These are phyloP conservation scores for Tetrahymena thermophila DNA, from an alignment of 73 alveolate genomes.

Conservation along the genomic window DNA sequence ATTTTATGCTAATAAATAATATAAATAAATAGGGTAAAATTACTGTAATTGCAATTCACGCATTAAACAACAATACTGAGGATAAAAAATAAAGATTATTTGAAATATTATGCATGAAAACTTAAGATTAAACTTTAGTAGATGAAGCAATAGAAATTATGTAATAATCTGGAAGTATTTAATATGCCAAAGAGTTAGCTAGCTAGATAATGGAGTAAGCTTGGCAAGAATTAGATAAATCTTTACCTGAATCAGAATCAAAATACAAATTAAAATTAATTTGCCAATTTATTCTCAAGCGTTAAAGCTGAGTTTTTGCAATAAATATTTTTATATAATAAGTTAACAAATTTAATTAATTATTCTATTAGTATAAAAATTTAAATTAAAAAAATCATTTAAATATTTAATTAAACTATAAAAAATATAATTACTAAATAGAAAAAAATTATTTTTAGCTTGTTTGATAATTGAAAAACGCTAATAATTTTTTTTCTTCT, in stretches of 20 bases:
- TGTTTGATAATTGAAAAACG: too few species aligned
- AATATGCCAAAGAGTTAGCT: slow-evolving; percentile 61
- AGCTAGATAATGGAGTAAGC: slow-evolving; percentile 41
- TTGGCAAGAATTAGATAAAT: slow-evolving; percentile 27
- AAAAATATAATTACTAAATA: too few species aligned
- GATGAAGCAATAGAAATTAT: slow-evolving; percentile 81
- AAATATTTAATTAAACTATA: too few species aligned
- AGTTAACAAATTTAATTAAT: too few species aligned
- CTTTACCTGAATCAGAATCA: slow-evolving; percentile 36
- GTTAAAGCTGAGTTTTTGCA: not conserved
- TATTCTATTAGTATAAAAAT: too few species aligned
- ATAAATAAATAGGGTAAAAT: slow-evolving; percentile 59
- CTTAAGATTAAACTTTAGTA: slow-evolving; percentile 52
- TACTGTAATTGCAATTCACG: slow-evolving; percentile 79
- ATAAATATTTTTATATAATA: not conserved
- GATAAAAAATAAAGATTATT: slow-evolving; percentile 43
- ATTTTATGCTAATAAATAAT: not conserved
- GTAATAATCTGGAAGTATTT: slow-evolving; percentile 53
- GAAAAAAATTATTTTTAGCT: too few species aligned
- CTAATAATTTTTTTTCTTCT: too few species aligned
- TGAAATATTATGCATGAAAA: slow-evolving; percentile 62
- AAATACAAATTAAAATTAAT: slow-evolving; percentile 21
- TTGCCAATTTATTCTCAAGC: not conserved
- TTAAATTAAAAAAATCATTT: too few species aligned
- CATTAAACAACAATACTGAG: slow-evolving; percentile 22